A percentile compares a stretch with the other conserved stretches of the same genome.
Conservation (phyloP, 1,284 basidiomycete genomes). For the Leccinum huronense region DNA sequence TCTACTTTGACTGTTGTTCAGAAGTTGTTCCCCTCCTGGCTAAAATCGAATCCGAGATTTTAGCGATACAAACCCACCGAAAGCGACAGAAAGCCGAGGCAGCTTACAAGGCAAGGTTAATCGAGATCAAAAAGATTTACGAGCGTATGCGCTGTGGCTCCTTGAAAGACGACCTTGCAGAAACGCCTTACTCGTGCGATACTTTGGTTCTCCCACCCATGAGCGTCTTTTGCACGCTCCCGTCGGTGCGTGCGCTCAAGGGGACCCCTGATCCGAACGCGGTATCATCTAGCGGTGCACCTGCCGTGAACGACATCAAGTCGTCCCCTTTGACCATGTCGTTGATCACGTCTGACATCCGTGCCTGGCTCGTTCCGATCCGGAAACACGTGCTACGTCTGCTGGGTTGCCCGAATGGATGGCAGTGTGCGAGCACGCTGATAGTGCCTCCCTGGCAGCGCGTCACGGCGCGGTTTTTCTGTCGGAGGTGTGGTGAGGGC, state of each 20-base stretch:
- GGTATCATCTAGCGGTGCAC: background rate
- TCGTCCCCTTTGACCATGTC: constrained; percentile 35
- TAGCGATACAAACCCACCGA: constrained; percentile 27
- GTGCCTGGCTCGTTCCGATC: constrained; percentile 47
- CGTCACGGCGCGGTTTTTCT: constrained; percentile 57
- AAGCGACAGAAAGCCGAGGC: constrained; percentile 29
- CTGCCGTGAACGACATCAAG: constrained; percentile 30
- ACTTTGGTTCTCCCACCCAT: constrained; percentile 41
- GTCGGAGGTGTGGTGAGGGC: constrained; percentile 46
- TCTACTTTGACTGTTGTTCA: constrained; percentile 16
- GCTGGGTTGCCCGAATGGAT: constrained; percentile 47
- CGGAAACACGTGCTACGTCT: constrained; percentile 42
- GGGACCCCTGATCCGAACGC: constrained; percentile 25
- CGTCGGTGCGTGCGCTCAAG: constrained; percentile 41
- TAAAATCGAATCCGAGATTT: constrained; percentile 37
- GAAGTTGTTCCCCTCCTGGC: constrained; percentile 28
- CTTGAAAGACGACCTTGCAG: background rate
- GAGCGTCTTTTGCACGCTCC: constrained; percentile 44
- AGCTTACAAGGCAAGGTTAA: constrained; percentile 22
- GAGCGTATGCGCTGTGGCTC: constrained; percentile 32
- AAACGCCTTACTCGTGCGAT: background rate
- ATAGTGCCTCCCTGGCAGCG: constrained; percentile 56
- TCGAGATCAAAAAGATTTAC: constrained; percentile 36
- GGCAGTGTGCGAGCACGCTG: constrained; percentile 47
- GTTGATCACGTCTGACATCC: constrained; percentile 46